Conservation (phyloP, 805 yeast species). For the Cyberlindnera euphorbiiphila region DNA sequence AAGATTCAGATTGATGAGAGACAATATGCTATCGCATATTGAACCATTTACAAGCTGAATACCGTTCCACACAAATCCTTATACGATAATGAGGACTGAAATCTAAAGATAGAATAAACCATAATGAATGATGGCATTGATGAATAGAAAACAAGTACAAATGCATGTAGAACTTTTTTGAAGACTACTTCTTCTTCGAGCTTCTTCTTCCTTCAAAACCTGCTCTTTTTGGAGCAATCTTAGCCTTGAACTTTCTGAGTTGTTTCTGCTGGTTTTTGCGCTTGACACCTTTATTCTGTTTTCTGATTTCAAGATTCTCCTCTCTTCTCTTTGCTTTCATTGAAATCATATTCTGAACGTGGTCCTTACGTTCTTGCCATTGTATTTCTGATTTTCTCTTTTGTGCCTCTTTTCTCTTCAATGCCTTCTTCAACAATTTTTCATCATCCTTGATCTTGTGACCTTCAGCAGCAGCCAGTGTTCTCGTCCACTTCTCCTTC, state of each 20-base stretch:
- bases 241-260: conserved; percentile 58
- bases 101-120: too few relatives aligned
- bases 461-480: conserved; percentile 86
- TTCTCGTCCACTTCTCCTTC: conserved; percentile 80
- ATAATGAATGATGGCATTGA: too few relatives aligned
- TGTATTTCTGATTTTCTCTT: conserved; percentile 85
- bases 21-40: too few relatives aligned
- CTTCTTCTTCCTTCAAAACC: conserved; percentile 75
- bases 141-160: too few relatives aligned
- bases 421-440: conserved; percentile 75
- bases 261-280: conserved; percentile 69
- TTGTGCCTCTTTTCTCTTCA: conserved; percentile 76
- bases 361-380: conserved; percentile 87
- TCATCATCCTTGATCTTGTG: conserved; percentile 87
- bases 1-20: too few relatives aligned
- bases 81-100: too few relatives aligned
- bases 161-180: not conserved
- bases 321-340: conserved; percentile 85
- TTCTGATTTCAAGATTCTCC: conserved; percentile 81
- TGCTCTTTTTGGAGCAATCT: conserved; percentile 60
- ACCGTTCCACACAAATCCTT: too few relatives aligned
- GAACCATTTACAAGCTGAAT: too few relatives aligned
- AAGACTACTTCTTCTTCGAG: conserved; percentile 9
- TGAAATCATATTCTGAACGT: conserved; percentile 68
- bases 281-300: conserved; percentile 79